phyloP scores from a whole-genome alignment of 2,329 filamentous ascomycete genomes.

The Colletotrichum agaves region DNA sequence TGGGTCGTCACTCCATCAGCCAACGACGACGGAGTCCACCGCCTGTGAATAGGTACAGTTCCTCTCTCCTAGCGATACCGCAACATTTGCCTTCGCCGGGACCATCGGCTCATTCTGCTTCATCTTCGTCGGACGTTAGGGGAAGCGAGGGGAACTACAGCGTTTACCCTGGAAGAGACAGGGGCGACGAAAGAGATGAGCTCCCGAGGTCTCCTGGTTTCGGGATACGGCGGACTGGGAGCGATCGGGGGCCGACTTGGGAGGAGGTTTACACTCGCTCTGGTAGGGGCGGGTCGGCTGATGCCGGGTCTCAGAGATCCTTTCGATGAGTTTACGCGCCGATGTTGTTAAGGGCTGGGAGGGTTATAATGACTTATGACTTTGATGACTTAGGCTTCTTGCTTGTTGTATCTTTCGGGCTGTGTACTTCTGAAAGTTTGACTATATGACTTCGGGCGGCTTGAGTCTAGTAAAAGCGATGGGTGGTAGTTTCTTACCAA shows the following conservation, averaged over 20 bases:
- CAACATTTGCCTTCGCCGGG: slow-evolving; percentile 1
- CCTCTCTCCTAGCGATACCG: slow-evolving; percentile 21
- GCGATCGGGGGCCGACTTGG: slow-evolving; percentile 15
- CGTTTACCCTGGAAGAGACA: slow-evolving; percentile 2
- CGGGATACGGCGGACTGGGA: background rate
- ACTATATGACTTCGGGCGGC: background rate
- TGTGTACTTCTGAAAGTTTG: background rate
- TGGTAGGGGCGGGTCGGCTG: slow-evolving; percentile 5
- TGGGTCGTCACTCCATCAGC: slow-evolving; percentile 15
- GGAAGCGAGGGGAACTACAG: slow-evolving; percentile 16
- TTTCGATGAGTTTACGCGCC: slow-evolving; percentile 12
- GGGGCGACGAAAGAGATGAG: slow-evolving; percentile 1
- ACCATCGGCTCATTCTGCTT: background rate
- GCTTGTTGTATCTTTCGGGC: background rate
- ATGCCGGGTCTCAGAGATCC: slow-evolving; percentile 10
- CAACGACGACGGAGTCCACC: slow-evolving; percentile 20
- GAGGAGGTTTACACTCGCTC: slow-evolving; percentile 21
- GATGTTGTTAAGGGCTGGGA: background rate
- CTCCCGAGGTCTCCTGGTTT: slow-evolving; percentile 19
- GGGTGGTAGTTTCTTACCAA: background rate
- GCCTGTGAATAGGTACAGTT: slow-evolving; percentile 23
- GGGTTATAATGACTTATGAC: slow-evolving; percentile 4
- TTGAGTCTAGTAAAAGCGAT: background rate
- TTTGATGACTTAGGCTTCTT: background rate
- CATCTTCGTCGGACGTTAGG: slow-evolving; percentile 2